A percentile compares a stretch with the other conserved stretches of the same genome.
These are phyloP conservation scores for Chrysoporthe austroafricana DNA, from an alignment of 2,329 filamentous ascomycete species.

Conservation along the genomic window DNA sequence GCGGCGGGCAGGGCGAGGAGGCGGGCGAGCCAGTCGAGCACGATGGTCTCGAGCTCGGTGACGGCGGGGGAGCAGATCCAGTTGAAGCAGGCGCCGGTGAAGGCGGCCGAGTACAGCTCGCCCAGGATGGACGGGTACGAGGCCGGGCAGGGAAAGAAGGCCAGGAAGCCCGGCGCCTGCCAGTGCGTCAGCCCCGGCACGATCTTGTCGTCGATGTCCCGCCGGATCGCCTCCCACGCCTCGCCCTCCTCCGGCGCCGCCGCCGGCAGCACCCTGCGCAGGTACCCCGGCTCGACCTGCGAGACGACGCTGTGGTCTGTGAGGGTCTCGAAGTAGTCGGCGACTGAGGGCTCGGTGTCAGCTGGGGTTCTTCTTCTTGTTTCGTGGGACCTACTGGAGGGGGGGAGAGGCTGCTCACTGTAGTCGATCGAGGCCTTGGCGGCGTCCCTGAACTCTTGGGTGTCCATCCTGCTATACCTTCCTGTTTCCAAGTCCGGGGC, in stretches of 20 bases:
- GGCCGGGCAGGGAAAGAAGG: conserved; percentile 85
- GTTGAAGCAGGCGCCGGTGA: conserved; percentile 92
- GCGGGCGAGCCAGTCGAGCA: conserved; percentile 88
- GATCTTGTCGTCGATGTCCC: conserved; percentile 84
- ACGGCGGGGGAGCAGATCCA: conserved; percentile 94
- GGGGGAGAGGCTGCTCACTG: conserved; percentile 58
- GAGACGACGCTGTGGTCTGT: conserved; percentile 73
- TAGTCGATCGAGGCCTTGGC: conserved; percentile 81
- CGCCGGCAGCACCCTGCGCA: conserved; percentile 75
- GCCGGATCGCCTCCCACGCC: conserved; percentile 77
- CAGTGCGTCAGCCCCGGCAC: conserved; percentile 93
- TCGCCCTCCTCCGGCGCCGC: conserved; percentile 68
- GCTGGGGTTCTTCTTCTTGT: conserved; percentile 9
- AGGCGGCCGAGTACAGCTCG: conserved; percentile 88
- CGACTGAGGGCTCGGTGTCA: conserved; percentile 56
- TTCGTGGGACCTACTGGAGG: conserved; percentile 15
- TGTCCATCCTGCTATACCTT: conserved; percentile 64
- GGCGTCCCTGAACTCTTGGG: conserved; percentile 75
- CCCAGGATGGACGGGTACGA: conserved; percentile 86
- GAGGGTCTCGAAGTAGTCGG: conserved; percentile 81
- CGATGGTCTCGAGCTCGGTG: conserved; percentile 90
- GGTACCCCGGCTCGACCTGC: conserved; percentile 81
- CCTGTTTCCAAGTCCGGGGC: not conserved
- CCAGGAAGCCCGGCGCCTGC: conserved; percentile 92
- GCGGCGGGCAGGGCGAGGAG: conserved; percentile 73